Conservation (phyloP, 345 rosid genomes). For the Boechera stricta region DNA sequence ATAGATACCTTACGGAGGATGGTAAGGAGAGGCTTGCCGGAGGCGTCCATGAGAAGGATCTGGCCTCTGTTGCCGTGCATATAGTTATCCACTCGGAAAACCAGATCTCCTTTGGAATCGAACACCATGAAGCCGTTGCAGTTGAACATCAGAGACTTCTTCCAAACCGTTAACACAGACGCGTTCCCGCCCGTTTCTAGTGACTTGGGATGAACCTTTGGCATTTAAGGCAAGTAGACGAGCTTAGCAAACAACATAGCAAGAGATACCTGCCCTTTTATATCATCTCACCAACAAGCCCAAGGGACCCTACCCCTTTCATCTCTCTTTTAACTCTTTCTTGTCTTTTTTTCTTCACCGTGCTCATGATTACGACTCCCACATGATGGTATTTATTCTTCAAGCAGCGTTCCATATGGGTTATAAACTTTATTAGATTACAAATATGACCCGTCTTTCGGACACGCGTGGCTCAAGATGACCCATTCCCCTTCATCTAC, state of each 20-base stretch:
- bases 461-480: neutral
- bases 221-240: constrained; percentile 47
- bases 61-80: constrained; percentile 56
- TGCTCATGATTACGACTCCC: constrained; percentile 19
- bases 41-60: constrained; percentile 83
- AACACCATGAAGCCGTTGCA: constrained; percentile 83
- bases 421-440: constrained; percentile 9
- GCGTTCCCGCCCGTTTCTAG: neutral
- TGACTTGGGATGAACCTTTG: constrained; percentile 62
- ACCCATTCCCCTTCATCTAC: neutral
- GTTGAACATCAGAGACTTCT: constrained; percentile 79
- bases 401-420: neutral
- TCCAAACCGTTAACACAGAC: constrained; percentile 72
- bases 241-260: constrained; percentile 12
- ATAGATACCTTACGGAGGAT: too few relatives aligned
- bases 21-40: constrained; percentile 79
- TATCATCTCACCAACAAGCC: neutral
- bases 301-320: constrained; percentile 10
- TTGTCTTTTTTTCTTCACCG: constrained; percentile 6
- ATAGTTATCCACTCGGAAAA: constrained; percentile 76
- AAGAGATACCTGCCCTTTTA: neutral
- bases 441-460: neutral
- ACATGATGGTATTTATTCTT: neutral
- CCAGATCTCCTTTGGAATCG: constrained; percentile 63
- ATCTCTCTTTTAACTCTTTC: neutral